These are phyloP conservation scores for Borovskyia barvae DNA, from an alignment of 208 protist genomes.

Conservation along the genomic window DNA sequence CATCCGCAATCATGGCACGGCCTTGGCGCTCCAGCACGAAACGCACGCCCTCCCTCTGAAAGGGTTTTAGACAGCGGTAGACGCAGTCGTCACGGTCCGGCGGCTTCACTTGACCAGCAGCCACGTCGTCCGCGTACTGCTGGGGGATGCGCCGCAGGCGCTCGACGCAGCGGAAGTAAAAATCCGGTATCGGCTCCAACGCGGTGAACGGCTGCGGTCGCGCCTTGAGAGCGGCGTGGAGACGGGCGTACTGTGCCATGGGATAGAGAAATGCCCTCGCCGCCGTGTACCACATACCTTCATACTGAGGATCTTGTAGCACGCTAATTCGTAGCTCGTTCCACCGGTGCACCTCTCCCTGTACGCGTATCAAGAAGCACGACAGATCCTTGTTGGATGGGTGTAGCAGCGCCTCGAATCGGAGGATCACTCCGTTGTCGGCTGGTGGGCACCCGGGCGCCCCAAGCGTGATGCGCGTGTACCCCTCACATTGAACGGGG, in stretches of 20 bases:
- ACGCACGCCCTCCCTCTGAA: slow-evolving; percentile 78
- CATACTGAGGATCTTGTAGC: slow-evolving; percentile 42
- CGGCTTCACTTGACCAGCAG: slow-evolving; percentile 15
- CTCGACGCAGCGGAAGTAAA: slow-evolving; percentile 77
- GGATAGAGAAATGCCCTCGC: slow-evolving; percentile 66
- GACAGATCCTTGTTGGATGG: slow-evolving; percentile 36
- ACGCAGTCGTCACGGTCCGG: slow-evolving; percentile 66
- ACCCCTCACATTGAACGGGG: slow-evolving; percentile 62
- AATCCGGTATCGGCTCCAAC: slow-evolving; percentile 71
- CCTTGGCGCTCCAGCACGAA: slow-evolving; percentile 79
- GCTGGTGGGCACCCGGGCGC: slow-evolving; percentile 15
- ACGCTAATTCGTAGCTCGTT: slow-evolving; percentile 23
- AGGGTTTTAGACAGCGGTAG: slow-evolving; percentile 66
- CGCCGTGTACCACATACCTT: slow-evolving; percentile 53
- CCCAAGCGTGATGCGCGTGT: slow-evolving; percentile 48
- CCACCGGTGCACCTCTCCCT: slow-evolving; percentile 20
- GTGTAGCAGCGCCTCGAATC: slow-evolving; percentile 73
- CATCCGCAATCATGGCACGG: slow-evolving; percentile 93
- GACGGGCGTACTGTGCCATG: slow-evolving; percentile 45
- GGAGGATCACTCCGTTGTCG: slow-evolving; percentile 40
- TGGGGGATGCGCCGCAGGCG: slow-evolving; percentile 28
- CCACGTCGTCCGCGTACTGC: slow-evolving; percentile 39
- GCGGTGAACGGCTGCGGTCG: slow-evolving; percentile 20
- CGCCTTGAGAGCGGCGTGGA: slow-evolving; percentile 41
- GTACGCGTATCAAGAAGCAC: slow-evolving; percentile 25